Evolutionary conservation across 345 rosid genomes (phyloP), one percentile per base, ranked within the genome.

Genomic region (Lepidium africanum): DNA sequence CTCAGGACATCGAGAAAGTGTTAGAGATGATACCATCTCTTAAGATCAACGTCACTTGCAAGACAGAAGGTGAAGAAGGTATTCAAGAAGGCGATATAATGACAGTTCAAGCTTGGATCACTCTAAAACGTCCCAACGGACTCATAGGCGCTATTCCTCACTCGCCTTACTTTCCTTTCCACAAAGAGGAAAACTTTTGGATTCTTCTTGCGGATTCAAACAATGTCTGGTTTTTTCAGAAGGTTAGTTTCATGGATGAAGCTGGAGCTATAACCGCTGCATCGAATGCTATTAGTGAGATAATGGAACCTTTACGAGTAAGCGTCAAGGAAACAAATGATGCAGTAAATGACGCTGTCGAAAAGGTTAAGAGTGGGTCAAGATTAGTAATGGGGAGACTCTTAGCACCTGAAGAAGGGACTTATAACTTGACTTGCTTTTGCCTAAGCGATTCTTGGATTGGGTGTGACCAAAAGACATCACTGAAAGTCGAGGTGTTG

Each of bases 61-160:
- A 91, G 86, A 94, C 99, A 10, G 96, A 85, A 70, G 99, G 97
- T 19, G 97, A 94, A 81, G 96, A 91, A 63, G 96, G 97, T 23
- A 83, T 94, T 49, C 97, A 89, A 71, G 97, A 94, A 80, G 99
- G 93, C 4, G 97, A 94, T 21, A 42, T 85, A 10, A 84, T 85
- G 46, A 89, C 97, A 0, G 38, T 89, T 62, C 87, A 94, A 68
- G 90, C 96, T 67, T 91, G 97, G 99, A 76, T 91, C 54, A 82
- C 88, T 10, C 85, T 91, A 14, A 80, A 84, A 70, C 96, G 96
- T 41, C 81, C 76, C 19, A 91, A 84, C 51, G 97, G 95, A 58
- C 81, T 94, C 5, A 71, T 81, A 0, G 82, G 90, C 17, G 93
- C 91, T 38, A 84, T 94, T 23, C 96, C 99, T 25, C 99, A 91